These are phyloP conservation scores for Microbotryum scabiosae DNA, from an alignment of 1,284 basidiomycete genomes.

Conservation along the genomic window DNA sequence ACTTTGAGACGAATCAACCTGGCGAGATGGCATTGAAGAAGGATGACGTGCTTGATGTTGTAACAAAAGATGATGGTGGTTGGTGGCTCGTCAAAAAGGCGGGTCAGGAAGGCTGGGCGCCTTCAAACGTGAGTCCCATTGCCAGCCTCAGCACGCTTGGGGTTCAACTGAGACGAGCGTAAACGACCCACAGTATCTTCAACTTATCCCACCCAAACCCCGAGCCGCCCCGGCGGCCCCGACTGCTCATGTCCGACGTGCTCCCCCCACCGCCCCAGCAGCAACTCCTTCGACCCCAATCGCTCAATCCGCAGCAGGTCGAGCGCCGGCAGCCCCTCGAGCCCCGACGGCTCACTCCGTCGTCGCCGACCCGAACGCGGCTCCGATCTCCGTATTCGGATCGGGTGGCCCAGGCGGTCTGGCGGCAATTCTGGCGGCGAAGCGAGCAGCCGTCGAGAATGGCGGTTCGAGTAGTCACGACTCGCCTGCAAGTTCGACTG, in stretches of 20 bases:
- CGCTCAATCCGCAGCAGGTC: constrained; percentile 37
- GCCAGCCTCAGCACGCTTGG: neutral
- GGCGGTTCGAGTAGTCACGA: constrained; percentile 2
- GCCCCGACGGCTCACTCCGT: constrained; percentile 22
- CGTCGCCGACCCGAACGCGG: constrained; percentile 37
- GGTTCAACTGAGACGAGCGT: constrained; percentile 15
- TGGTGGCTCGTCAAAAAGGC: constrained; percentile 96
- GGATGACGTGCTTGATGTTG: constrained; percentile 82
- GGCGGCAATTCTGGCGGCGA: constrained; percentile 42
- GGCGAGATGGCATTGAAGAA: constrained; percentile 86
- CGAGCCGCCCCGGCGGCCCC: constrained; percentile 54
- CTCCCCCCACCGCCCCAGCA: constrained; percentile 44
- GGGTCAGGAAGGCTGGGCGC: constrained; percentile 83
- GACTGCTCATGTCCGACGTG: constrained; percentile 56
- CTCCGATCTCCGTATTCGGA: constrained; percentile 42
- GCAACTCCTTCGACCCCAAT: constrained; percentile 29
- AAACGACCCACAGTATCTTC: constrained; percentile 45
- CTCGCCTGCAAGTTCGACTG: constrained; percentile 9
- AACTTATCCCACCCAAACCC: constrained; percentile 58
- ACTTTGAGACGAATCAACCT: constrained; percentile 72
- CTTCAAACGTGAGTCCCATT: constrained; percentile 55
- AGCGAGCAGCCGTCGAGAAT: constrained; percentile 39
- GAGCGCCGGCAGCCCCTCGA: constrained; percentile 40
- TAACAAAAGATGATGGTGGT: constrained; percentile 88
- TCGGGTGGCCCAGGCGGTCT: constrained; percentile 41